These are phyloP conservation scores for Ophiostoma ips DNA, from an alignment of 2,329 filamentous ascomycete species.

Conservation along the genomic window DNA sequence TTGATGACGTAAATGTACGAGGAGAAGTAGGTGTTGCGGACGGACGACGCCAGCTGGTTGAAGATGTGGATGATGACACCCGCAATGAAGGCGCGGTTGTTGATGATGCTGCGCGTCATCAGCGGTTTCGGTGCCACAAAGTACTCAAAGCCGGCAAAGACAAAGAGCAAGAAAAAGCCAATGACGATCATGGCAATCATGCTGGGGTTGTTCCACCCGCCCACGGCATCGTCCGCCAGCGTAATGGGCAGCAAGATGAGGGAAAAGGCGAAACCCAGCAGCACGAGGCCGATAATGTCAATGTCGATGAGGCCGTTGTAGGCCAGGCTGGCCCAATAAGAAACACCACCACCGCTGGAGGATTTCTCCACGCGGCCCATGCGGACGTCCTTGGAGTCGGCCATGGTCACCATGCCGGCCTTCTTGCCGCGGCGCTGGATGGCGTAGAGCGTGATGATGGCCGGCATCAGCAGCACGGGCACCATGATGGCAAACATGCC, in stretches of 20 bases:
- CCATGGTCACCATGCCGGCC: conserved; percentile 31
- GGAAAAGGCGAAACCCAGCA: conserved; percentile 33
- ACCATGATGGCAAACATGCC: conserved; percentile 47
- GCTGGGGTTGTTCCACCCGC: conserved; percentile 25
- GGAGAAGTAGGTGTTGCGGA: conserved; percentile 43
- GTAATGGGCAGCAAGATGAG: conserved; percentile 35
- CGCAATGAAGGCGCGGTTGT: conserved; percentile 46
- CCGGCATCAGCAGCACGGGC: conserved; percentile 38
- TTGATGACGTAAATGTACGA: conserved; percentile 54
- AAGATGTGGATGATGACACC: conserved; percentile 56
- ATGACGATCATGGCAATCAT: conserved; percentile 29
- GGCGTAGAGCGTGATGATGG: conserved; percentile 36
- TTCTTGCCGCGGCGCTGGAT: conserved; percentile 25
- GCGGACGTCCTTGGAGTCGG: conserved; percentile 21
- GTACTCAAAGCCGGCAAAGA: conserved; percentile 40
- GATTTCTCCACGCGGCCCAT: conserved; percentile 19
- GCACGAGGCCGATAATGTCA: conserved; percentile 32
- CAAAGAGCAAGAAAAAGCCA: conserved; percentile 25
- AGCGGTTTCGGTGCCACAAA: conserved; percentile 39
- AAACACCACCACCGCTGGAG: conserved; percentile 5
- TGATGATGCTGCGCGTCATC: conserved; percentile 44
- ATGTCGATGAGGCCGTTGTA: conserved; percentile 19
- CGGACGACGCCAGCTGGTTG: conserved; percentile 33
- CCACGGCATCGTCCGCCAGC: conserved; percentile 18
- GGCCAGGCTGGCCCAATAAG: conserved; percentile 15